Percentiles rank a stretch among this genome's conserved stretches.
Evolutionary conservation across 441 rosid genomes (phyloP).

Genomic region (Capsella rubella): DNA sequence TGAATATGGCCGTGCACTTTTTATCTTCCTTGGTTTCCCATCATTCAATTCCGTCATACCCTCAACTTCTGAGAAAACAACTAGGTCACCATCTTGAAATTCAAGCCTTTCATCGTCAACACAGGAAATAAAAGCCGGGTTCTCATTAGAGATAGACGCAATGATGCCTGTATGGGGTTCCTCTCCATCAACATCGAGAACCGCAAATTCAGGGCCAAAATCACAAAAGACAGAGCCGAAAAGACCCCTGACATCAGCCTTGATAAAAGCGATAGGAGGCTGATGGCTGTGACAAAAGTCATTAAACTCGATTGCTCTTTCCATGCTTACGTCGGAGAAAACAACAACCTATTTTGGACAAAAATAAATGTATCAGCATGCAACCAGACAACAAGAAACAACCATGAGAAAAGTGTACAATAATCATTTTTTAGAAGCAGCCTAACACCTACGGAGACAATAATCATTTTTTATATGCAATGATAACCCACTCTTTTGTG

Average conservation of each 20-base stretch:
- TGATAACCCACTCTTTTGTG: not conserved
- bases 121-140: slow-evolving; percentile 77
- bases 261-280: slow-evolving; percentile 84
- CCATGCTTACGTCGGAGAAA: slow-evolving; percentile 70
- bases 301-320: slow-evolving; percentile 73
- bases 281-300: slow-evolving; percentile 79
- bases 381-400: slow-evolving; percentile 27
- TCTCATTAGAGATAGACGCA: slow-evolving; percentile 88
- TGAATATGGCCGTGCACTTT: slow-evolving; percentile 80
- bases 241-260: slow-evolving; percentile 86
- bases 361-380: slow-evolving; percentile 33
- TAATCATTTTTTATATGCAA: slow-evolving; percentile 8
- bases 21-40: slow-evolving; percentile 88
- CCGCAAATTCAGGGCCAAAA: slow-evolving; percentile 86
- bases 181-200: slow-evolving; percentile 88
- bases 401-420: slow-evolving; percentile 6
- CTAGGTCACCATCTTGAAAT: slow-evolving; percentile 91
- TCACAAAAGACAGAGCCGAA: slow-evolving; percentile 92
- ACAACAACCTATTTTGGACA: slow-evolving; percentile 76
- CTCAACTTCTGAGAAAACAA: slow-evolving; percentile 86
- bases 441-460: not conserved
- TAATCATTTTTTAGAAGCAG: not conserved
- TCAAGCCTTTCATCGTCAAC: slow-evolving; percentile 96
- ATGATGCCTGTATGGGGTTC: slow-evolving; percentile 93
- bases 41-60: slow-evolving; percentile 92